Conservation (phyloP, 2,329 filamentous ascomycete species). For the Aspergillus quadricinctus region DNA sequence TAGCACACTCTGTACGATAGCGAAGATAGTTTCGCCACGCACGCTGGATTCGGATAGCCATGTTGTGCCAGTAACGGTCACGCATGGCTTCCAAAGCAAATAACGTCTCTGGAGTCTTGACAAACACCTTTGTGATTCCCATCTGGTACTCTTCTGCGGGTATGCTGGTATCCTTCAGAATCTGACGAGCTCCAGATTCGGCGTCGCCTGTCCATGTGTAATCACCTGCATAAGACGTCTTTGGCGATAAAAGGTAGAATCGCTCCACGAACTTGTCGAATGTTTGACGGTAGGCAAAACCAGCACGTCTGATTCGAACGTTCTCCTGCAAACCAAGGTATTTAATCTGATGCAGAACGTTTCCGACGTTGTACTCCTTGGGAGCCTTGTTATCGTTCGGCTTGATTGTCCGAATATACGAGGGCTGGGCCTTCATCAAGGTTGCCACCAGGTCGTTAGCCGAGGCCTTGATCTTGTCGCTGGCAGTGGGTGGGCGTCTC, state of each 20-base stretch:
- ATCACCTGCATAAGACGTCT: slow-evolving; percentile 92
- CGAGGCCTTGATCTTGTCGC: slow-evolving; percentile 91
- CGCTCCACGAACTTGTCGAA: slow-evolving; percentile 98
- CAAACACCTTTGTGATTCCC: slow-evolving; percentile 94
- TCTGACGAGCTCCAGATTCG: slow-evolving; percentile 82
- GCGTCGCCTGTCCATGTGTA: slow-evolving; percentile 93
- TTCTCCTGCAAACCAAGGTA: slow-evolving; percentile 99
- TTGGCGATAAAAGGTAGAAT: slow-evolving; percentile 91
- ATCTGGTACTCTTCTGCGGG: slow-evolving; percentile 95
- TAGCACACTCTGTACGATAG: slow-evolving; percentile 88
- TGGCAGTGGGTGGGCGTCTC: slow-evolving; percentile 86
- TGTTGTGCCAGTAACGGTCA: slow-evolving; percentile 98
- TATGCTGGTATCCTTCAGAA: slow-evolving; percentile 93
- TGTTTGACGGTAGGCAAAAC: slow-evolving; percentile 93
- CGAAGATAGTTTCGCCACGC: slow-evolving; percentile 96
- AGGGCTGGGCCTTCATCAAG: slow-evolving; percentile 94
- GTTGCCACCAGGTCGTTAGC: slow-evolving; percentile 94
- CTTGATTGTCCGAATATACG: slow-evolving; percentile 98
- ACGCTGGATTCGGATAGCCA: slow-evolving; percentile 95
- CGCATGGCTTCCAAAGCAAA: slow-evolving; percentile 98
- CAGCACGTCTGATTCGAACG: slow-evolving; percentile 91
- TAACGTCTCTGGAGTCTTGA: slow-evolving; percentile 94
- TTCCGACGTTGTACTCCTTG: slow-evolving; percentile 82
- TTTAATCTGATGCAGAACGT: slow-evolving; percentile 97
- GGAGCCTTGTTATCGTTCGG: slow-evolving; percentile 98